Evolutionary conservation across 1,284 basidiomycete genomes (phyloP).

Genomic region (Ganoderma boninense): DNA sequence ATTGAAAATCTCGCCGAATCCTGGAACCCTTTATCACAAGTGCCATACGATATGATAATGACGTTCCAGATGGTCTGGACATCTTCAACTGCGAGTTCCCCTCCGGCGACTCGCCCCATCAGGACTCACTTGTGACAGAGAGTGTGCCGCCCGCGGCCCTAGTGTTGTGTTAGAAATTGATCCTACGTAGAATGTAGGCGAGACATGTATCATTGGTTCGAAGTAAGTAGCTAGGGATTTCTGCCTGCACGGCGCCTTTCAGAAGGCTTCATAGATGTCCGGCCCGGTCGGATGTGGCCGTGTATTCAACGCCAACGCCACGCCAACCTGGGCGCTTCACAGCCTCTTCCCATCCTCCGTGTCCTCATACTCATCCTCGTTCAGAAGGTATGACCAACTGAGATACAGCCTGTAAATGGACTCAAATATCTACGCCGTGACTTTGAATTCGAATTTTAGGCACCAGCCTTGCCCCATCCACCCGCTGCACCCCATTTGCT

Average conservation of each 20-base stretch:
- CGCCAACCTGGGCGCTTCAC: neutral
- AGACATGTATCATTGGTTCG: too few species aligned
- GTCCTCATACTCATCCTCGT: neutral
- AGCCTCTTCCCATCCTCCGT: neutral
- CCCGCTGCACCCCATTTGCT: neutral
- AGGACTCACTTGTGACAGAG: too few species aligned
- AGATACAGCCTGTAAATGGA: neutral
- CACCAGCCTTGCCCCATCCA: neutral
- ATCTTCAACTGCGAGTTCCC: too few species aligned
- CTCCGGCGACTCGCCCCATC: too few species aligned
- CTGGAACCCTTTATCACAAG: too few species aligned
- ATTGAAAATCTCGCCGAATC: neutral
- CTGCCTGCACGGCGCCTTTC: too few species aligned
- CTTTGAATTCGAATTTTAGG: neutral
- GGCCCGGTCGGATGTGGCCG: neutral
- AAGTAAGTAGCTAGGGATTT: too few species aligned
- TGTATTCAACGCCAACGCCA: slow-evolving; percentile 2
- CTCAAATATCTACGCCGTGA: neutral
- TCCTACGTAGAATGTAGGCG: too few species aligned
- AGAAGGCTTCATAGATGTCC: neutral
- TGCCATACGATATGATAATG: too few species aligned
- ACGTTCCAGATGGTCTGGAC: too few species aligned
- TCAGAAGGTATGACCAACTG: neutral
- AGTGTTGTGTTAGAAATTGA: too few species aligned
- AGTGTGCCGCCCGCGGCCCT: too few species aligned